Base-by-base conservation (phyloP, 305 asterid species). In the Fraxinus sp. region DNA sequence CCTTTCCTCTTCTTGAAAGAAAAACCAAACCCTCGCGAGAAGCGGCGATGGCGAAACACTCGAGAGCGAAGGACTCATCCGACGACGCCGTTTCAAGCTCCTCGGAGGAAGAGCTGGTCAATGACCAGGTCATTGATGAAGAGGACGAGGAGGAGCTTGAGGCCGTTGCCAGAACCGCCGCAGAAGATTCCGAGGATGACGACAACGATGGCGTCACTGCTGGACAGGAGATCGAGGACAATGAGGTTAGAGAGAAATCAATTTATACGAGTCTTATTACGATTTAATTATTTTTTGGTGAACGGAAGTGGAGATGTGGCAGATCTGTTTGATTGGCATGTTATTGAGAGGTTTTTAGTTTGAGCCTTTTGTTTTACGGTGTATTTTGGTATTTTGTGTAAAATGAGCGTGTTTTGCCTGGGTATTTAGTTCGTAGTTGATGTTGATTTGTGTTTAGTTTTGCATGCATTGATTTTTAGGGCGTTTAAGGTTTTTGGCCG, bases 131-230 rank as follows among this genome's bases (percentile, higher is more conserved):
- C 52, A 79, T 71, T 70, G 89, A 86, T 11, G 90, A 89, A 78
- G 92, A 81, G 30, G 92, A 89, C 68, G 90, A 88, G 86, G 91
- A 86, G 82, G 91, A 89, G 66, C 92, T 89, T 13, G 89, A 88
- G 74, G 92, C 89, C 36, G 92, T 89, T 5, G 91, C 87, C 5
- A 82, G 85, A 28, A 57, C 84, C 1, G 76, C 76, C 1, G 90
- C 89, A 22, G 89, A 88, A 1, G 88, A 89, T 57, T 87, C 89
- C 1, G 91, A 88, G 2, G 91, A 84, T 0, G 91, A 85, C 0
- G 88, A 85, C 0, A 79, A 89, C 64, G 90, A 74, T 7, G 84
- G 46, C 30, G 80, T 46, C 18, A 52, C 39, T 30, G 78, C 73
- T 0, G 83, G 16, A 37, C 80, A 35, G 44, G 88, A 82, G 0